Evolutionary conservation across 192 early-diverging fungal genomes (phyloP), one percentile per base, ranked within the genome.

Genomic region (Spizellomyces punctatus): DNA sequence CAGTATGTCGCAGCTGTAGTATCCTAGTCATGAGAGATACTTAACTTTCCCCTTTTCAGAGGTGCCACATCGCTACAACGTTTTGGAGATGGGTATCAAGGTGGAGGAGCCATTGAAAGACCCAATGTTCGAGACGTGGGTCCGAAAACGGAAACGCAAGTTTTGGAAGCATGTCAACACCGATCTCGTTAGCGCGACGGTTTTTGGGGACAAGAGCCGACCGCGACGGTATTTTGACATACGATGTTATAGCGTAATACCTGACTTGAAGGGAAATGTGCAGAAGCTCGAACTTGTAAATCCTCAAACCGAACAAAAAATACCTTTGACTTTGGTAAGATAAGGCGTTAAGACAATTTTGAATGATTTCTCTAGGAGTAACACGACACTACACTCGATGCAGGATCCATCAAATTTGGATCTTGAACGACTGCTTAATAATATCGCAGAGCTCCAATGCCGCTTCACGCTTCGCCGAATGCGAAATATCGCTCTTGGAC

Each of bases 21-120:
- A 19, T 54, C 50, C 50, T 4, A 54, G 14, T 0, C 0, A 54
- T 4, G 14, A 12, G 17, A 54, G 50, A 19, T 54, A n/a, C 50
- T 54, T 54, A 52, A n/a, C 12, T 54, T 54, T 12, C 14, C 12
- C 14, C 12, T 14, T 45, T 46, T 27, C 44, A 64, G 66, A 67
- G 45, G 43, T 56, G n/a, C 71, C 71, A 43, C 46, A 56, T 50
- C 46, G 46, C 2, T 45, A 54, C 36, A 27, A 49, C 16, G 71
- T 72, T 10, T n/a, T 72, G 63, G 71, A 72, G 64, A 8, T 72
- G 10, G 46, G 47, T 8, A 55, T 64, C 6, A 64, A 72, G 50
- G 45, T 21, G 12, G 50, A 54, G n/a, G 19, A 27, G 19, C 59
- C 69, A 19, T 14, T 16, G 17, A 14, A 9, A 14, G 63, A 62